Percentiles rank a stretch among this genome's conserved stretches.
phyloP scores from a whole-genome alignment of 805 yeast genomes.

The Crinitomyces ghanaensis region DNA sequence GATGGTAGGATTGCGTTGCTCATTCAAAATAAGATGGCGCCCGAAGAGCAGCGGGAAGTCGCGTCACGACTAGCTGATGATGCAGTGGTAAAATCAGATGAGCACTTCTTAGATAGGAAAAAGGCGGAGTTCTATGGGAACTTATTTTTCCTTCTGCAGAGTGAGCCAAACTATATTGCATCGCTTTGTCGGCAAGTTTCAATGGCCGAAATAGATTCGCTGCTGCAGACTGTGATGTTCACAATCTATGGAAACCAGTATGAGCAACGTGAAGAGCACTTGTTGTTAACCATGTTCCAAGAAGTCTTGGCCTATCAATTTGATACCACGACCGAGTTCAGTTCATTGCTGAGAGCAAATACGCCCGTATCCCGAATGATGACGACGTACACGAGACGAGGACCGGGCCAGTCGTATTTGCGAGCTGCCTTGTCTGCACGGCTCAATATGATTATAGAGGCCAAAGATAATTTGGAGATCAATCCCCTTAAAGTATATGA shows the following conservation, averaged over 20 bases:
- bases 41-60: slow-evolving; percentile 27
- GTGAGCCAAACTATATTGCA: slow-evolving; percentile 29
- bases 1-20: slow-evolving; percentile 30
- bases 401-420: slow-evolving; percentile 30
- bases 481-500: slow-evolving; percentile 25
- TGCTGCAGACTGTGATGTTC: slow-evolving; percentile 31
- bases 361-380: slow-evolving; percentile 32
- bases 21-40: slow-evolving; percentile 28
- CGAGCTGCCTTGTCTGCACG: slow-evolving; percentile 21
- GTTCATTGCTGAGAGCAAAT: slow-evolving; percentile 28
- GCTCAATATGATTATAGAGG: slow-evolving; percentile 20
- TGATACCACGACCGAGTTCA: slow-evolving; percentile 25
- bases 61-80: slow-evolving; percentile 21
- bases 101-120: slow-evolving; percentile 22
- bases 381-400: slow-evolving; percentile 30
- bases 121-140: slow-evolving; percentile 25
- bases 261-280: slow-evolving; percentile 31
- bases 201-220: slow-evolving; percentile 28
- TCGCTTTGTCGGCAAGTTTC: slow-evolving; percentile 23
- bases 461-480: slow-evolving; percentile 23
- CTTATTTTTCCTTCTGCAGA: slow-evolving; percentile 28
- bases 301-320: slow-evolving; percentile 28
- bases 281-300: slow-evolving; percentile 28
- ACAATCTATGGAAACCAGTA: slow-evolving; percentile 32
- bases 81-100: slow-evolving; percentile 14